Base-by-base conservation (phyloP, 768 basidiomycete species). In the Lactarius akahatsu region DNA sequence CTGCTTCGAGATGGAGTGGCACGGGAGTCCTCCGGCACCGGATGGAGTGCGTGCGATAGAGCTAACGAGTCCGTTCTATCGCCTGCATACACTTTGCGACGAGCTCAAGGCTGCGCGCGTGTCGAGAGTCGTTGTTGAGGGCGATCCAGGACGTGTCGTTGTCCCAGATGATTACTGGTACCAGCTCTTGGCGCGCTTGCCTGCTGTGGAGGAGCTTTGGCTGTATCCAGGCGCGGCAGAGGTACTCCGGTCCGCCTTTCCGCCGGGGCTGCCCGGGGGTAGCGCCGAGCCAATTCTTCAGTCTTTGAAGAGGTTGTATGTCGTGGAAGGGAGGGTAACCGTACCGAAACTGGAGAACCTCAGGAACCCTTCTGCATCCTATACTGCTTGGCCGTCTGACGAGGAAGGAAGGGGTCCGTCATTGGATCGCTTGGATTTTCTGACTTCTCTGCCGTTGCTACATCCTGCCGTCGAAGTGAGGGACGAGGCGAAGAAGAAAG, bases 1-100 rank as follows among this genome's bases (percentile, higher is more conserved):
- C 65, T 66, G 60, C 47, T 66, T 66, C 61, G 65, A 66, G 65
- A 32, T 62, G 47, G 55, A 57, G n/a, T 66, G 65, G 65, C 34
- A 32, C 6, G 60, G 56, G 20, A 34, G 55, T 34, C 60, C 60
- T 36, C 59, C 34, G 0, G 43, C 59, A 20, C 56, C 43, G 13
- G 43, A 38, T 23, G 43, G 43, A 4, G 55, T 66, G 32, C 65
- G 55, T 15, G 50, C 60, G 9, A 57, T 57, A 45, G 65, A 57
- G 28, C 8, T 62, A 18, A 57, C 45, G 28, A 66, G 65, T 38
- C 60, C 60, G 5, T 62, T 66, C 36, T 62, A 66, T 41, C 56
- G n/a, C 32, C 34, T 66, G 26, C 43, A 57, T 50, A 30, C 59
- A 0, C 55, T 66, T 15, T 61, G 65, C 60, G 59, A 57, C 36